Conservation (phyloP, 2,329 filamentous ascomycete species). For the Gaeumannomyces sp. region DNA sequence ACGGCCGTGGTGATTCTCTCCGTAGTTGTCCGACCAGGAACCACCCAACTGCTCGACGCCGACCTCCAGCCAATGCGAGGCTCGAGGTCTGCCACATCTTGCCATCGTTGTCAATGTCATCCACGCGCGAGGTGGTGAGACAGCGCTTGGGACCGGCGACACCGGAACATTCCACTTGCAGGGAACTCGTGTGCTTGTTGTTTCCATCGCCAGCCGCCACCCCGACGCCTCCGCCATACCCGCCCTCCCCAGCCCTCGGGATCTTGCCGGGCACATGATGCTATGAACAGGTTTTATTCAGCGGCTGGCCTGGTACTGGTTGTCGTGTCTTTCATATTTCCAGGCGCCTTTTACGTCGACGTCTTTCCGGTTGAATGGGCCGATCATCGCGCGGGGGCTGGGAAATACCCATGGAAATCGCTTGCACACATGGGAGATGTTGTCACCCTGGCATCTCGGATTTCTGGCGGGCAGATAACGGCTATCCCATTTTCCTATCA, state of each 20-base stretch:
- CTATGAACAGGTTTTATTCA: not conserved
- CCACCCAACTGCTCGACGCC: too few species aligned
- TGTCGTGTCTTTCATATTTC: not conserved
- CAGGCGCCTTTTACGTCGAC: too few species aligned
- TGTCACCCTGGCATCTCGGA: not conserved
- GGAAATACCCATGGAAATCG: too few species aligned
- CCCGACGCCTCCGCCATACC: not conserved
- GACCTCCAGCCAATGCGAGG: not conserved
- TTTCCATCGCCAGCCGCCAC: not conserved
- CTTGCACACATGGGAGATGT: not conserved
- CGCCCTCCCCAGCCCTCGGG: too few species aligned
- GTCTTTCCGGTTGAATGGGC: too few species aligned
- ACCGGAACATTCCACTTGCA: not conserved
- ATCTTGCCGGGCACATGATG: not conserved
- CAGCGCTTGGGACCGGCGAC: not conserved
- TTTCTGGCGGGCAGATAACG: too few species aligned
- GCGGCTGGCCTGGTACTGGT: too few species aligned
- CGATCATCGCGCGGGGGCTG: too few species aligned
- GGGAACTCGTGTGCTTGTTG: not conserved
- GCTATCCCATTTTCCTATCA: too few species aligned
- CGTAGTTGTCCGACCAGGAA: too few species aligned
- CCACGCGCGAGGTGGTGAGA: not conserved
- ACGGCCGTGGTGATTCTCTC: too few species aligned
- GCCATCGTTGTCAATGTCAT: too few species aligned
- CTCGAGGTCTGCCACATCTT: not conserved